Evolutionary conservation across 2,329 filamentous ascomycete species (phyloP), one percentile per base, ranked within the genome.

Genomic region (Albifimbria verrucaria): DNA sequence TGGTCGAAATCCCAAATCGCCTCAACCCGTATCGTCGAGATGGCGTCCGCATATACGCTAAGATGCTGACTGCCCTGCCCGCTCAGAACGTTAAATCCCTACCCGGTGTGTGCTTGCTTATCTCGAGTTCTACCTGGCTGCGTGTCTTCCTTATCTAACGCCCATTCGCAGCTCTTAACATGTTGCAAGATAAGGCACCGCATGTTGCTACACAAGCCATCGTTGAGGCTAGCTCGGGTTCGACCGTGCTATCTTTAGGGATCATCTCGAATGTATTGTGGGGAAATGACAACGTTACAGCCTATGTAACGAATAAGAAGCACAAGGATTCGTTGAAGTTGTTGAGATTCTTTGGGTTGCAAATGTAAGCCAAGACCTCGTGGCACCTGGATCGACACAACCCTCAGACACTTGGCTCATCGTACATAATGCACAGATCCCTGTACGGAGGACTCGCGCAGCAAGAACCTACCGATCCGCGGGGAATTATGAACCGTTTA

Each of bases 81-180:
- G 80, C 82, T 3, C 81, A 87, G 55, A 87, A 87, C 47, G 83
- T 87, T 58, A 87, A 87, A 62, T 76, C 79, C 2, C 76, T 87
- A 67, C 83, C 83, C 59, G 80, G 78, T 78, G 64, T 44, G 50
- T 24, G 12, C 5, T 9, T 5, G 17, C 44, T 18, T 6, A 28
- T n/a, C 24, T 46, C 23, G 17, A 15, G 5, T 20, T 41, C 15
- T 25, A 20, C 24, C 10, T 12, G 6, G 1, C 49, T 2, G 32
- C 12, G 5, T 12, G 32, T n/a, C 18, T 7, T 28, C 4, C 45
- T 58, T 25, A 57, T 44, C 15, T 32, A 17, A 20, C 32, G 32
- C 32, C 41, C 42, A 25, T 39, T 21, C 4, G 20, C 42, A 68
- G 66, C 66, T 43, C 62, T 68, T 65, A 80, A 81, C 58, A 47